A percentile compares a stretch with the other conserved stretches of the same genome.
Conservation (phyloP, 768 basidiomycete species). For the Tricholoma sp. region DNA sequence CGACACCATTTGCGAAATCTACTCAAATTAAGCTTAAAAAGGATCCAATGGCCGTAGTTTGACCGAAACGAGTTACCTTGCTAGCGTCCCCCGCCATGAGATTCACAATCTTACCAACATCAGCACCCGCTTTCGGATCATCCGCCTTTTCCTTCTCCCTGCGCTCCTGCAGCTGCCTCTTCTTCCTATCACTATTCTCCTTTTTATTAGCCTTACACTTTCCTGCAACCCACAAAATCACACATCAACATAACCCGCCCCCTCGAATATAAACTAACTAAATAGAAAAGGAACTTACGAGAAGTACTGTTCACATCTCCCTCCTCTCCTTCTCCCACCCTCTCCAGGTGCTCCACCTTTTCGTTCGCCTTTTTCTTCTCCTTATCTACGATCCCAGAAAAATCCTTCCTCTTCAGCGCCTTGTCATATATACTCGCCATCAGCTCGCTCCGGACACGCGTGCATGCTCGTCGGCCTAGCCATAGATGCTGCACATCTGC, state of each 20-base stretch:
- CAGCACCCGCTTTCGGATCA: slow-evolving; percentile 71
- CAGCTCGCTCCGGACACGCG: slow-evolving; percentile 69
- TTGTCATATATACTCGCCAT: slow-evolving; percentile 90
- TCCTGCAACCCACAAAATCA: too few species aligned
- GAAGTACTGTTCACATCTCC: too few species aligned
- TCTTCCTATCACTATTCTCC: too few species aligned
- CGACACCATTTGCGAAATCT: slow-evolving; percentile 49
- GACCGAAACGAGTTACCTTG: slow-evolving; percentile 23
- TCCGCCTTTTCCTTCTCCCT: slow-evolving; percentile 25
- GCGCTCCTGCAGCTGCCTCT: too few species aligned
- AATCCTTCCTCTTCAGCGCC: slow-evolving; percentile 76
- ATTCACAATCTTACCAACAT: slow-evolving; percentile 86
- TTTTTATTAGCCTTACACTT: too few species aligned
- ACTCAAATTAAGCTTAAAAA: not conserved
- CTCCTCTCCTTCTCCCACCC: too few species aligned
- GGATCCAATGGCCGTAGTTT: not conserved
- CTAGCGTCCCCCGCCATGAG: slow-evolving; percentile 81
- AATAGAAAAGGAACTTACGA: too few species aligned
- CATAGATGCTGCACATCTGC: slow-evolving; percentile 74
- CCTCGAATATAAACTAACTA: too few species aligned
- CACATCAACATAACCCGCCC: too few species aligned
- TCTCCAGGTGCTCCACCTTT: too few species aligned
- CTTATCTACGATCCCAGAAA: slow-evolving; percentile 66
- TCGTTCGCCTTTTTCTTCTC: too few species aligned
- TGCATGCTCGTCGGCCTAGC: slow-evolving; percentile 68